Base-by-base conservation (phyloP, 2,329 filamentous ascomycete genomes). In the Bipolaris victoriae region DNA sequence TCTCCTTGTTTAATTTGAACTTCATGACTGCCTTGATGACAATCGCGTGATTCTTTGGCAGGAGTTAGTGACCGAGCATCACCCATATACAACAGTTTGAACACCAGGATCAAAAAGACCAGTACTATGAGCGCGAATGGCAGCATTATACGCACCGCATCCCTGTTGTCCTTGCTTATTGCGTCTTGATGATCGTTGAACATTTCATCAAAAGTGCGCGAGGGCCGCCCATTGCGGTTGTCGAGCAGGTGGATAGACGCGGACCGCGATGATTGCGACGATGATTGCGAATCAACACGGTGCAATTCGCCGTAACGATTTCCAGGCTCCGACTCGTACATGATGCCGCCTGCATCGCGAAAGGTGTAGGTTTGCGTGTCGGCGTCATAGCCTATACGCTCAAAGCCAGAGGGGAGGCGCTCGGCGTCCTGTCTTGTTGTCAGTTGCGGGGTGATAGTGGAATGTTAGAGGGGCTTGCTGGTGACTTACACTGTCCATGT, bases 41-140 rank as follows among this genome's bases (percentile, higher is more conserved):
- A 71, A 45, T 65, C 49, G 58, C 60, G 9, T 40, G 54, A 46
- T 58, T 68, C 59, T 44, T 36, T 36, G 10, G 7, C 39, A 43
- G 79, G 57, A 58, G 47, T 37, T 20, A 43, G 37, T 22, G 54
- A 44, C 6, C 33, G 50, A 7, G 33, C 40, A 26, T 49, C 55
- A 10, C 45, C 43, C 18, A 49, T 40, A 45, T 60, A 55, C 9
- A 72, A 33, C 16, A 69, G 62, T 41, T 62, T 60, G 45, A 76
- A 69, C 41, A 86, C 64, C 16, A 80, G 68, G 33, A 86, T 66
- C 46, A 87, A 70, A 57, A 80, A 82, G 15, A 85, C 64, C 3
- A 83, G 76, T 51, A 85, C 77, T 35, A 87, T 70, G 58, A 86
- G 71, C 52, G 83, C 83, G 72, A 86, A 87, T 67, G 86, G 86